Evolutionary conservation across 2,329 filamentous ascomycete genomes (phyloP), one percentile per base, ranked within the genome.

Genomic region (Mariannaea sp.): DNA sequence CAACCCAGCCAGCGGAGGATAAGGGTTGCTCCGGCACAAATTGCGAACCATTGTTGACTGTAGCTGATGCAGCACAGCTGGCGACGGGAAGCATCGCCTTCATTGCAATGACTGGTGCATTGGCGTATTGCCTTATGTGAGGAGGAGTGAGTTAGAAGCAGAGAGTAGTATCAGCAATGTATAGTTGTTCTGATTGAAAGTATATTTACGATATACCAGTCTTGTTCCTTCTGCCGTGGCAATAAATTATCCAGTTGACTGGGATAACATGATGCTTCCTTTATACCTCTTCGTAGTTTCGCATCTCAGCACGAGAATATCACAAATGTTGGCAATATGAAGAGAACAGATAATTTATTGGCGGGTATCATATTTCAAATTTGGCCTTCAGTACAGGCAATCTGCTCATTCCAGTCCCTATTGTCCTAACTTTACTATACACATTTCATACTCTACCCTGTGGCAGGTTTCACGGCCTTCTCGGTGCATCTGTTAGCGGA

Each of bases 401-500:
- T 8, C 26, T n/a, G 41, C 30, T 14, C 36, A 17, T 5, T 7
- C 12, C 32, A 14, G 16, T 9, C 16, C 6, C 32, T 4, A 9
- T 17, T 17, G 29, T 32, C 12, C 12, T n/a, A 26, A 9, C 36
- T 29, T 45, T 8, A 16, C 22, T 14, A 3, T 19, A 6, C 9
- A 30, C 22, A 19, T 35, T 19, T 10, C 8, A 9, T 1, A 16
- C 1, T 12, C 14, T n/a, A 10, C 20, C 16, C 19, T 22, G 8
- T 22, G 33, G 8, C 42, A 19, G 10, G 12, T 20, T 9, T 16
- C 20, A 29, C 30, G 38, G 45, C 22, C 48, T 54, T 39, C 56
- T 67, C 8, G 86, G 87, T 17, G 87, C 80, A 74, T 92, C 87
- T 4, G 87, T 90, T 72, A 92, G 72, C 4, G 88, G 88, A 53